Evolutionary conservation across 768 basidiomycete genomes (phyloP).

Genomic region (Chlorophyllum brunneum): DNA sequence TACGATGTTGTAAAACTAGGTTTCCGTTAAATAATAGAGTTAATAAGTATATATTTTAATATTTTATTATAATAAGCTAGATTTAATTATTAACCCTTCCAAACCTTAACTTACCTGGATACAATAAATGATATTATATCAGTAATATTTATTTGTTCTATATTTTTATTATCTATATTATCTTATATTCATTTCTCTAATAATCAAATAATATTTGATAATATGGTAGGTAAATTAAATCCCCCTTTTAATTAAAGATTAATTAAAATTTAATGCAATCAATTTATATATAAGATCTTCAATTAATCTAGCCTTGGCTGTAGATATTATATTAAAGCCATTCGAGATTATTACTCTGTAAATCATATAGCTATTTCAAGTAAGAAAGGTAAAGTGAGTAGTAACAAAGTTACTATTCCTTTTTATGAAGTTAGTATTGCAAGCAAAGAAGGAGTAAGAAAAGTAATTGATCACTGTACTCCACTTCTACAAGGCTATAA

Average conservation of each 20-base stretch:
- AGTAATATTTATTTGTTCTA: too few relatives aligned
- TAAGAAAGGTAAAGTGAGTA: not conserved
- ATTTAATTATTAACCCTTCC: too few relatives aligned
- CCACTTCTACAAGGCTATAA: not conserved
- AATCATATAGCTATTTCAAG: not conserved
- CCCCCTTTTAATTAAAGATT: not conserved
- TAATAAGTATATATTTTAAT: too few relatives aligned
- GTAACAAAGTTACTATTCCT: not conserved
- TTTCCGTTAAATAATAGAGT: too few relatives aligned
- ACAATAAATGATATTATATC: too few relatives aligned
- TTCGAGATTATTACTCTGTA: not conserved
- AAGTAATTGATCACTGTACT: not conserved
- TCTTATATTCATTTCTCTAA: too few relatives aligned
- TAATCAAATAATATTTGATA: not conserved
- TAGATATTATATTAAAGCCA: not conserved
- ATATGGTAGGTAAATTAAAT: not conserved
- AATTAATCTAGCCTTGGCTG: too few relatives aligned
- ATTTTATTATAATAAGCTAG: too few relatives aligned
- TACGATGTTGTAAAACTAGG: too few relatives aligned
- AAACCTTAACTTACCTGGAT: too few relatives aligned
- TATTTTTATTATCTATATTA: too few relatives aligned
- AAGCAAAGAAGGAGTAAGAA: not conserved
- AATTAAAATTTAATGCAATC: not conserved
- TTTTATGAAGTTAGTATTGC: not conserved
- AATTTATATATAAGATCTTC: too few relatives aligned